A percentile compares a stretch with the other conserved stretches of the same genome.
Evolutionary conservation across 176 grass and related monocot species (phyloP).

Genomic region (Coix lacrymajobi): DNA sequence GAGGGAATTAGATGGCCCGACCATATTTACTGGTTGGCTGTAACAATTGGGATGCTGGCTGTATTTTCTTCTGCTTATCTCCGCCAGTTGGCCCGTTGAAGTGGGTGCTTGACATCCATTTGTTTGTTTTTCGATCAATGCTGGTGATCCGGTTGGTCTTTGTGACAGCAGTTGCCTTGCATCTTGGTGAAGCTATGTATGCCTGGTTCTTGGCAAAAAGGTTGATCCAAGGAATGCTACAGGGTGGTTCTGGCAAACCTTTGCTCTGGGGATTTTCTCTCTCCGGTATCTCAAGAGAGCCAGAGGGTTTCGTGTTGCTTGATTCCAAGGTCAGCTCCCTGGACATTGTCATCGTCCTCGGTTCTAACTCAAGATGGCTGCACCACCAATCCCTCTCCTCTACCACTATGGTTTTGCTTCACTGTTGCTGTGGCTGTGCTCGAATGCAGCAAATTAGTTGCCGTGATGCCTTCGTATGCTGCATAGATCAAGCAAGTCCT

Average conservation of each 20-base stretch:
- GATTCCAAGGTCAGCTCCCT: neutral
- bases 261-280: constrained; percentile 43
- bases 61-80: constrained; percentile 49
- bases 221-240: constrained; percentile 59
- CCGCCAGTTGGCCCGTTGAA: constrained; percentile 58
- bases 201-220: constrained; percentile 62
- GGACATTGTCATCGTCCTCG: neutral
- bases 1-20: constrained; percentile 66
- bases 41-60: constrained; percentile 30
- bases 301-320: neutral
- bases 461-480: neutral
- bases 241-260: constrained; percentile 86
- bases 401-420: neutral
- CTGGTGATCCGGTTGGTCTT: constrained; percentile 43
- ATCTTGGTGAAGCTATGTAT: constrained; percentile 49
- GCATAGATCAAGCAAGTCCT: neutral
- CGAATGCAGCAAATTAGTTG: neutral
- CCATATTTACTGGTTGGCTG: constrained; percentile 54
- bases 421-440: neutral
- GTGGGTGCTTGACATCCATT: constrained; percentile 32
- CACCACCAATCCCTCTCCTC: neutral
- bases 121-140: constrained; percentile 50
- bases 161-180: constrained; percentile 5
- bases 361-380: neutral
- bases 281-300: neutral